A percentile compares a stretch with the other conserved stretches of the same genome.
Conservation (phyloP, 2,329 filamentous ascomycete species). For the Neofusicoccum umdonicola region DNA sequence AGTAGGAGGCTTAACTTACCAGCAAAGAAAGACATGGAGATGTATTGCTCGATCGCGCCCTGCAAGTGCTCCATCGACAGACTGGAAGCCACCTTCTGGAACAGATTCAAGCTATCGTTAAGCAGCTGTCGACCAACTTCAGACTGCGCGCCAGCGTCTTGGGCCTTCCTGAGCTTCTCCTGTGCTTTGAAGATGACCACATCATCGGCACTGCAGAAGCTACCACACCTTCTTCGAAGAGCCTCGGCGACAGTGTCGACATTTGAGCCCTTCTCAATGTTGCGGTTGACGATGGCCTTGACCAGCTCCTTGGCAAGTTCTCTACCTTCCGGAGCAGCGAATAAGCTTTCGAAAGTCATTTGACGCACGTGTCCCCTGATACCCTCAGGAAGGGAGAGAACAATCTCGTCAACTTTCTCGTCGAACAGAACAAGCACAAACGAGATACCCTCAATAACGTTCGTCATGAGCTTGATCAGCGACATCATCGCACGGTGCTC, state of each 20-base stretch:
- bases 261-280: slow-evolving; percentile 94
- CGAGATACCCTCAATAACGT: slow-evolving; percentile 93
- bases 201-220: slow-evolving; percentile 96
- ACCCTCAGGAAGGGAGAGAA: slow-evolving; percentile 68
- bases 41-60: slow-evolving; percentile 75
- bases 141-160: slow-evolving; percentile 71
- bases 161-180: slow-evolving; percentile 85
- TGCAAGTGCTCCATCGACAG: slow-evolving; percentile 78
- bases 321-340: slow-evolving; percentile 74
- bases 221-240: slow-evolving; percentile 86
- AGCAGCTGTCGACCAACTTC: slow-evolving; percentile 76
- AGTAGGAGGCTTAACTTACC: slow-evolving; percentile 37
- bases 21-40: slow-evolving; percentile 82
- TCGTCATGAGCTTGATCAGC: slow-evolving; percentile 78
- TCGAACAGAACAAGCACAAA: slow-evolving; percentile 95
- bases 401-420: slow-evolving; percentile 86
- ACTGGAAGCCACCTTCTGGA: slow-evolving; percentile 82
- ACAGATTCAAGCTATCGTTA: slow-evolving; percentile 84
- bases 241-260: slow-evolving; percentile 97
- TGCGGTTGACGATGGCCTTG: slow-evolving; percentile 96
- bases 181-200: slow-evolving; percentile 98
- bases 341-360: slow-evolving; percentile 84
- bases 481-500: slow-evolving; percentile 92
- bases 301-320: slow-evolving; percentile 92
- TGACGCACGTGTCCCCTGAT: slow-evolving; percentile 68